phyloP scores from a whole-genome alignment of 148 eudicot genomes.

The Hydrangea macrophylla region DNA sequence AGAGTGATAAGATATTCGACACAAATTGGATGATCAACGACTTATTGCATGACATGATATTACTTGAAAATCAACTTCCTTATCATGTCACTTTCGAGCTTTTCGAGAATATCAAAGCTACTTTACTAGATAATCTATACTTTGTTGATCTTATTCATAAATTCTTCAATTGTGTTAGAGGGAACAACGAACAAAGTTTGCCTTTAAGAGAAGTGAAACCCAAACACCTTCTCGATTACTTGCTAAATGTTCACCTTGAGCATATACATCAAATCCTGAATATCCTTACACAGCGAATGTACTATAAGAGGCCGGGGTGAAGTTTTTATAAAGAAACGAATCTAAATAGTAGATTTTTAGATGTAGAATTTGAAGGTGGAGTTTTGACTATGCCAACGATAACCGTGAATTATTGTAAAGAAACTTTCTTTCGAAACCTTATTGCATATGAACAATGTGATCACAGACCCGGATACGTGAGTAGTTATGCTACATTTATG shows the following conservation, averaged over 20 bases:
- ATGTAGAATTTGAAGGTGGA: no score
- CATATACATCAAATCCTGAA: no score
- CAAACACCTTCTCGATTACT: not conserved
- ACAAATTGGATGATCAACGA: not conserved
- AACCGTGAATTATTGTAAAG: conserved; percentile 3
- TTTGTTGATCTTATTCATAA: not conserved
- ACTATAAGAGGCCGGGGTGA: not conserved
- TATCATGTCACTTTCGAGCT: not conserved
- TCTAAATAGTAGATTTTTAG: not conserved
- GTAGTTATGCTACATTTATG: no score
- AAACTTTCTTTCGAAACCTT: conserved; percentile 12
- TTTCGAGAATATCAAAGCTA: not conserved
- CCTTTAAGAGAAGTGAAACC: not conserved
- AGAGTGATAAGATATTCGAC: not conserved
- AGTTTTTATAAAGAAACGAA: not conserved
- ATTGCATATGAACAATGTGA: no score
- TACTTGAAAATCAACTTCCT: no score
- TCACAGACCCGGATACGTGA: no score
- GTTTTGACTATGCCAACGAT: no score
- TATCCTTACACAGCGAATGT: not conserved
- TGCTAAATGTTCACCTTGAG: no score
- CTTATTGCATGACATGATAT: not conserved
- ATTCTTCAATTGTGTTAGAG: not conserved
- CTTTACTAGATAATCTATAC: not conserved
- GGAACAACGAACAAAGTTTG: no score